Percentiles rank a stretch among this genome's conserved stretches.
phyloP scores from a whole-genome alignment of 306 rosid species.

The Vigna radiata region DNA sequence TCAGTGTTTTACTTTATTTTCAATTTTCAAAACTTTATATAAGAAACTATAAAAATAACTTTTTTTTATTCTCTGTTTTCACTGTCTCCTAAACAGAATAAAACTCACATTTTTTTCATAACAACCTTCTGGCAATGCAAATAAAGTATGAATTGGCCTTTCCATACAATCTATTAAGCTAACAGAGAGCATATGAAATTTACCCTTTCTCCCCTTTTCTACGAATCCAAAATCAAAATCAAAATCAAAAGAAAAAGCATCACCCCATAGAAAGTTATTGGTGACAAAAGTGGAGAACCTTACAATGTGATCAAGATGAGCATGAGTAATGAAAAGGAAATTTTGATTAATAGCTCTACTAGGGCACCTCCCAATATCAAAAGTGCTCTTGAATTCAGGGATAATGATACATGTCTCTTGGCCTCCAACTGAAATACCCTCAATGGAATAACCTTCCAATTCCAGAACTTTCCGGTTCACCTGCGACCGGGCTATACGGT shows the following conservation, averaged over 20 bases:
- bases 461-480: slow-evolving; percentile 76
- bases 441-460: slow-evolving; percentile 79
- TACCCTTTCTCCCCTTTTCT: background rate
- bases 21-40: background rate
- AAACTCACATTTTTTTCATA: background rate
- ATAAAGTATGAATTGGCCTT: background rate
- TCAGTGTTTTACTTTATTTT: background rate
- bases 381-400: slow-evolving; percentile 91
- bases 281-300: slow-evolving; percentile 35
- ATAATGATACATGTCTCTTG: slow-evolving; percentile 90
- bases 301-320: slow-evolving; percentile 99
- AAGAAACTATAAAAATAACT: background rate
- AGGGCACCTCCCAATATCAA: slow-evolving; percentile 92
- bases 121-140: background rate
- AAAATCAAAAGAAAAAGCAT: background rate
- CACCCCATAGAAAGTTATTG: background rate
- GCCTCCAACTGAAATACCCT: slow-evolving; percentile 90
- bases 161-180: background rate
- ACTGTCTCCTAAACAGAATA: background rate
- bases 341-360: slow-evolving; percentile 87
- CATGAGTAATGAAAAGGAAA: slow-evolving; percentile 87
- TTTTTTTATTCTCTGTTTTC: background rate
- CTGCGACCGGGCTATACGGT: slow-evolving; percentile 79
- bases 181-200: background rate
- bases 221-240: slow-evolving; percentile 20